Evolutionary conservation across 2,329 filamentous ascomycete genomes (phyloP).

Genomic region (Podosphaera fusca): DNA sequence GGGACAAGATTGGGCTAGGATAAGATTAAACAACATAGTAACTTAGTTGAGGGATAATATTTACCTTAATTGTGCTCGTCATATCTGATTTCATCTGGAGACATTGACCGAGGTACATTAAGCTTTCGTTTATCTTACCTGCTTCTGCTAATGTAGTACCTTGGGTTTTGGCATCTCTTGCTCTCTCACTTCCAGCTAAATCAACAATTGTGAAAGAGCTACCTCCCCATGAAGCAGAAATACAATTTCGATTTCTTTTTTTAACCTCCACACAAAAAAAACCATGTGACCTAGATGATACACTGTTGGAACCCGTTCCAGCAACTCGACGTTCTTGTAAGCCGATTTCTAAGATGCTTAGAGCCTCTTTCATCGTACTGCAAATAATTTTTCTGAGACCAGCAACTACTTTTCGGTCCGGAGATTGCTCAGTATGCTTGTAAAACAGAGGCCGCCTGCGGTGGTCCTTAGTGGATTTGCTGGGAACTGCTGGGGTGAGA

Average conservation of each 20-base stretch:
- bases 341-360: constrained; percentile 76
- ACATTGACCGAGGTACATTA: constrained; percentile 97
- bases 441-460: constrained; percentile 68
- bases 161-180: constrained; percentile 78
- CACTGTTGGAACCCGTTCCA: constrained; percentile 80
- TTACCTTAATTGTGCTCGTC: constrained; percentile 49
- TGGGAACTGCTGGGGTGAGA: constrained; percentile 39
- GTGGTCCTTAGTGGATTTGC: constrained; percentile 41
- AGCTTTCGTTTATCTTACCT: constrained; percentile 91
- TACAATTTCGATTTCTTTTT: constrained; percentile 36
- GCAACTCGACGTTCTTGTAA: constrained; percentile 69
- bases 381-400: constrained; percentile 82
- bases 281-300: constrained; percentile 77
- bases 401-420: constrained; percentile 83
- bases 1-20: constrained; percentile 47
- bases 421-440: constrained; percentile 72
- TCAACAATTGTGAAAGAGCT: constrained; percentile 76
- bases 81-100: constrained; percentile 82
- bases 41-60: constrained; percentile 3
- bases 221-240: constrained; percentile 43
- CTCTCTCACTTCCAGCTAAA: constrained; percentile 79
- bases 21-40: constrained; percentile 3
- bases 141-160: constrained; percentile 84
- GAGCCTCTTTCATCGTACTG: constrained; percentile 54
- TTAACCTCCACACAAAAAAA: constrained; percentile 94